A percentile compares a stretch with the other conserved stretches of the same genome.
These are phyloP conservation scores for Apophysomyces elegans DNA, from an alignment of 371 early-diverging fungal genomes.

Conservation along the genomic window DNA sequence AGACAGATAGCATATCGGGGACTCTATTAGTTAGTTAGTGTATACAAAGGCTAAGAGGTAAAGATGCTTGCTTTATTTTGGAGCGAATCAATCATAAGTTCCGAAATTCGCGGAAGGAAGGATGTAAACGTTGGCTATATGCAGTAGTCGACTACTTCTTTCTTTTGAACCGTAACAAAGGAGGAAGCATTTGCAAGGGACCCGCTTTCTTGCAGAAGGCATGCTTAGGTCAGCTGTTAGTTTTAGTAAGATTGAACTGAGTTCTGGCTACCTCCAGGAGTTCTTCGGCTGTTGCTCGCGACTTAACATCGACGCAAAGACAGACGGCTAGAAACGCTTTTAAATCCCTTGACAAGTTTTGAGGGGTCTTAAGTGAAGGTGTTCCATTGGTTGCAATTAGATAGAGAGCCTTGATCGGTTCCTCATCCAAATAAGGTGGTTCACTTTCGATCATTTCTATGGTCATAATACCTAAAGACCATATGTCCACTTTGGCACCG, in stretches of 20 bases:
- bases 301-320: constrained; percentile 89
- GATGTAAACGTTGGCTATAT: too few relatives aligned
- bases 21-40: too few relatives aligned
- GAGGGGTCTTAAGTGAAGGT: constrained; percentile 88
- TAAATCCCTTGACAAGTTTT: constrained; percentile 72
- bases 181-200: constrained; percentile 32
- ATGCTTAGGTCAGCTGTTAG: constrained; percentile 26
- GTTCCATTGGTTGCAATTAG: constrained; percentile 97
- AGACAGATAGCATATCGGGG: too few relatives aligned
- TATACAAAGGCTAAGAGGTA: background rate
- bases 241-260: background rate
- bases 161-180: constrained; percentile 22
- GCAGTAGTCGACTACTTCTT: background rate
- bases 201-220: constrained; percentile 48
- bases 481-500: constrained; percentile 88
- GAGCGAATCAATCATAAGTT: background rate
- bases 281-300: constrained; percentile 84
- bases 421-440: constrained; percentile 96
- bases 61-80: background rate
- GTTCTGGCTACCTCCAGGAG: constrained; percentile 58
- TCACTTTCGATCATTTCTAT: constrained; percentile 98
- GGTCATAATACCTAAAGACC: constrained; percentile 94
- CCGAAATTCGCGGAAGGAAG: too few relatives aligned
- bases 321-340: constrained; percentile 87
- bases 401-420: constrained; percentile 92